Percentiles rank a stretch among this genome's conserved stretches.
phyloP scores from a whole-genome alignment of 768 basidiomycete genomes.

The Chiua virens region DNA sequence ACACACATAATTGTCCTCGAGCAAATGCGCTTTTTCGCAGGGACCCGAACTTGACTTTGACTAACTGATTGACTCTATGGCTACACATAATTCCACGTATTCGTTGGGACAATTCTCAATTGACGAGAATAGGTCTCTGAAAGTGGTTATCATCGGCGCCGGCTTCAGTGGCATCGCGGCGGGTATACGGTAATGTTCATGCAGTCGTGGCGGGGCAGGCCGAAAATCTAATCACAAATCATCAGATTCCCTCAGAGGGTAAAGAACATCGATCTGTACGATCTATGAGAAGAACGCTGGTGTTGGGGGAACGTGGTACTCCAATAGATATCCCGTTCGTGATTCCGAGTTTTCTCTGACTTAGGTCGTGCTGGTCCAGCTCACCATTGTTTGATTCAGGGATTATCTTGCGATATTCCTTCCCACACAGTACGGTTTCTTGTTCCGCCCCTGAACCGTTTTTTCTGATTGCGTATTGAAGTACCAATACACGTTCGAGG shows the following conservation, averaged over 20 bases:
- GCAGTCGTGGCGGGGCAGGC: neutral
- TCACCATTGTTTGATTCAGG: slow-evolving; percentile 28
- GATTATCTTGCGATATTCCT: slow-evolving; percentile 63
- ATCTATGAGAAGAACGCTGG: slow-evolving; percentile 62
- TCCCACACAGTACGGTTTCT: slow-evolving; percentile 46
- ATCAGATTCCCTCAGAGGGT: slow-evolving; percentile 52
- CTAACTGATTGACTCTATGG: neutral
- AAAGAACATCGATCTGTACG: slow-evolving; percentile 50
- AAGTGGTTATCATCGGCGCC: slow-evolving; percentile 56
- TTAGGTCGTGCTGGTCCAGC: neutral
- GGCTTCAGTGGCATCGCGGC: slow-evolving; percentile 62
- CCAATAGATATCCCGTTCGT: slow-evolving; percentile 52
- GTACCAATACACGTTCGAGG: slow-evolving; percentile 61
- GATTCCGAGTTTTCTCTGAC: neutral
- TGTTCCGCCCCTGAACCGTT: neutral
- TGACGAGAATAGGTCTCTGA: slow-evolving; percentile 54
- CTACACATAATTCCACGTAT: slow-evolving; percentile 1
- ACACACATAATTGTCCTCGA: too few relatives aligned
- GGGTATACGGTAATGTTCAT: slow-evolving; percentile 46
- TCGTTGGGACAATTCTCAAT: slow-evolving; percentile 45
- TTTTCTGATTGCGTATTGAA: slow-evolving; percentile 18
- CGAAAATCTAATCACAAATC: neutral
- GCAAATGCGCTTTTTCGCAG: too few relatives aligned
- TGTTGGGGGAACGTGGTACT: slow-evolving; percentile 63
- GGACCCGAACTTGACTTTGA: too few relatives aligned